Percentiles rank a stretch among this genome's conserved stretches.
Evolutionary conservation across 768 basidiomycete species (phyloP).

Genomic region (Suillus placidus): DNA sequence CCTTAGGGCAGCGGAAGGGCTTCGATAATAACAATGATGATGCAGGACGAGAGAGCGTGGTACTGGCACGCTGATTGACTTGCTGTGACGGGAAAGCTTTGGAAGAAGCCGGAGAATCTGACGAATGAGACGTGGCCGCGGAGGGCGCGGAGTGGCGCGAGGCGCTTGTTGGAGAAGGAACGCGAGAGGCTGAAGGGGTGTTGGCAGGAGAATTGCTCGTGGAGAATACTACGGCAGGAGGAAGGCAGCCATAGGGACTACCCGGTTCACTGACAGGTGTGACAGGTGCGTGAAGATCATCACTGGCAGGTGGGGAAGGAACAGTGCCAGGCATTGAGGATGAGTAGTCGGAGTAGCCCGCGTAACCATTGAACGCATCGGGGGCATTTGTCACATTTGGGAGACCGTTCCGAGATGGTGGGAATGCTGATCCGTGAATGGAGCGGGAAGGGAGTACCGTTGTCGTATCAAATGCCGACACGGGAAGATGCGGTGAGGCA

Average conservation of each 20-base stretch:
- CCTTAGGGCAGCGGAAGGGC: slow-evolving; percentile 92
- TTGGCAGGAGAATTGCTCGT: slow-evolving; percentile 47
- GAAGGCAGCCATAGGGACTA: slow-evolving; percentile 53
- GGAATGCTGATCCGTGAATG: slow-evolving; percentile 36
- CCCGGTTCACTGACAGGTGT: slow-evolving; percentile 36
- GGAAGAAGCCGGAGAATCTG: slow-evolving; percentile 27
- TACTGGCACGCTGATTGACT: slow-evolving; percentile 39
- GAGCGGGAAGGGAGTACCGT: slow-evolving; percentile 54
- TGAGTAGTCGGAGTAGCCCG: slow-evolving; percentile 68
- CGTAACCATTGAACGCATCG: slow-evolving; percentile 71
- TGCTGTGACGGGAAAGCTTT: slow-evolving; percentile 31
- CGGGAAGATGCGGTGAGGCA: slow-evolving; percentile 34
- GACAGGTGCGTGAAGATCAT: slow-evolving; percentile 30
- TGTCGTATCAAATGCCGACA: slow-evolving; percentile 55
- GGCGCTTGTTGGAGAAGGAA: slow-evolving; percentile 29
- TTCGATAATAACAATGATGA: slow-evolving; percentile 74
- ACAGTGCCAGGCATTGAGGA: slow-evolving; percentile 61
- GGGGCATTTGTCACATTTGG: slow-evolving; percentile 36
- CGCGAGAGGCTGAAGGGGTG: slow-evolving; percentile 53
- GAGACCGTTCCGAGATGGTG: slow-evolving; percentile 32
- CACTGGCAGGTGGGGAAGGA: slow-evolving; percentile 35
- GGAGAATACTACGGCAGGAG: slow-evolving; percentile 66
- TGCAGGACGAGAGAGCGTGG: slow-evolving; percentile 52
- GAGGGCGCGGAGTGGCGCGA: slow-evolving; percentile 22
- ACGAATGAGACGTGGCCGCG: slow-evolving; percentile 19